Evolutionary conservation across 768 basidiomycete species (phyloP), one percentile per base, ranked within the genome.

Genomic region (Auricularia sp.): DNA sequence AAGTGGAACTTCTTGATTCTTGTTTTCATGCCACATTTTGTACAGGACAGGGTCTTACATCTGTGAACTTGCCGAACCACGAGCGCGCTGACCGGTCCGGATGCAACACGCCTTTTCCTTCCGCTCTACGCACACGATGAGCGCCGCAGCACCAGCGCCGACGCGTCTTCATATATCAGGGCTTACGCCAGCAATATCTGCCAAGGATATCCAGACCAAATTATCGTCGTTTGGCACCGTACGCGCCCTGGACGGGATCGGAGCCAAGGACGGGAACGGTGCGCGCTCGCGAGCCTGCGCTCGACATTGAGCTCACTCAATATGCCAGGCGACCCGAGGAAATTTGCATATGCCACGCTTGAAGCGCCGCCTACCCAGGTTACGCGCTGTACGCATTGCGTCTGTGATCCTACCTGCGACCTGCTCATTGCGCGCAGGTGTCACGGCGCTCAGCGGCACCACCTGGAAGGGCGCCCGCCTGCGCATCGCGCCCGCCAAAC

Each of bases 401-500:
- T 35, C 67, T 13, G n/a, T 54, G 11, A 34, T 56, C 54, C 10
- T 65, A 10, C 39, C 14, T 33, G 10, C 54, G 58, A 14, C 62
- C 63, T 34, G 45, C 24, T 59, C 54, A 63, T 64, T 39, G 37
- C 35, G 42, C 36, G 5, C 54, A 92, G 90, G 90, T 73, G 78
- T 90, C 73, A 92, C 85, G 71, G 73, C 84, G 2, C 80, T 94
- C 34, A 92, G 87, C 66, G 92, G 92, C 39, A 84, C 88, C 5
- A 89, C 84, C 0, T 94, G 90, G 89, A 93, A 92, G 76, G 92
- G 92, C n/a, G 77, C 90, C 24, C 92, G 89, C 68, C 76, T 94
- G 37, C 82, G 90, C 18, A 82, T 94, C 42, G 90, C 90, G 8
- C 90, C 92, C 68, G 91, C 92, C n/a, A 88, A 85, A 67, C 87